These are phyloP conservation scores for Chalciporus piperatus DNA, from an alignment of 768 basidiomycete genomes.

Conservation along the genomic window DNA sequence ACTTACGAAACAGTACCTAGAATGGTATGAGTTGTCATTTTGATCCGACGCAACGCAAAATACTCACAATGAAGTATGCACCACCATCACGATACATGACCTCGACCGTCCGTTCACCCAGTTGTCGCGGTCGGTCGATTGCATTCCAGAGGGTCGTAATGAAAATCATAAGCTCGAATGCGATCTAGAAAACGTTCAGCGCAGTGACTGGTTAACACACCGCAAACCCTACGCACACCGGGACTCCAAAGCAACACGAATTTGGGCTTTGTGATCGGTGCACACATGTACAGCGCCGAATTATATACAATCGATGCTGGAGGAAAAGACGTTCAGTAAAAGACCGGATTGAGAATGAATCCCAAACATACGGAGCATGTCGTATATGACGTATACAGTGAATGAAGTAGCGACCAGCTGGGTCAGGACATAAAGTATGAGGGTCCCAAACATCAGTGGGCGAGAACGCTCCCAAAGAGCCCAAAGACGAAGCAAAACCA, in stretches of 20 bases:
- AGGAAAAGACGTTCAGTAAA: background rate
- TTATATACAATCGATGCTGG: constrained; percentile 19
- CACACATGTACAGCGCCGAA: constrained; percentile 17
- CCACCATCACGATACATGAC: constrained; percentile 30
- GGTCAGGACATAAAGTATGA: constrained; percentile 30
- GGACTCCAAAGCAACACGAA: constrained; percentile 28
- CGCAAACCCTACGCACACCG: constrained; percentile 16
- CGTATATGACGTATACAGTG: constrained; percentile 24
- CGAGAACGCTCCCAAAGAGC: constrained; percentile 31
- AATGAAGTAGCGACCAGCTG: constrained; percentile 25
- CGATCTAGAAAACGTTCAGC: constrained; percentile 12
- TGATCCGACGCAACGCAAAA: background rate
- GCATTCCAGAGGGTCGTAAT: constrained; percentile 28
- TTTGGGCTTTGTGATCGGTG: constrained; percentile 17
- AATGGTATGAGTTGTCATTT: background rate
- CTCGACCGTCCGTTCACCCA: constrained; percentile 15
- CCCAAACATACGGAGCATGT: constrained; percentile 27
- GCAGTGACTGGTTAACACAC: no score
- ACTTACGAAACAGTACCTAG: constrained; percentile 26
- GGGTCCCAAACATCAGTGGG: constrained; percentile 28
- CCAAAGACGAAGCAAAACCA: constrained; percentile 41
- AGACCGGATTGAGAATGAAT: background rate
- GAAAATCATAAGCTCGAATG: constrained; percentile 32
- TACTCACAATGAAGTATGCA: constrained; percentile 27
- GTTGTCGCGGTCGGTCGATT: constrained; percentile 23